Conservation (phyloP, 2,329 filamentous ascomycete species). For the Aureobasidium pullulans region DNA sequence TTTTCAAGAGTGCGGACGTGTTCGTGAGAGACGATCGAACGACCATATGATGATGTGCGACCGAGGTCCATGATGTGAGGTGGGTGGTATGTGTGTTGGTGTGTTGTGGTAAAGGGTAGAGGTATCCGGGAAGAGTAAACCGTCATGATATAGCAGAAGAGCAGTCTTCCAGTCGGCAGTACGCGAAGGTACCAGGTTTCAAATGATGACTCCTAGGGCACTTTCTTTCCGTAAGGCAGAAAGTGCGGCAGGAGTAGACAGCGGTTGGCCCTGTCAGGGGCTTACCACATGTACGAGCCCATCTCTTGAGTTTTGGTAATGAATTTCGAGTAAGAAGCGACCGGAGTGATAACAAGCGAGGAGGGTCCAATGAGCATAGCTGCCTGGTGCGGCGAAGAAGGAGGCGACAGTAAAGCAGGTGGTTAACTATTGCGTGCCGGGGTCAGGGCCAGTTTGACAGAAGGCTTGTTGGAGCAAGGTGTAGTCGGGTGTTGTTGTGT, state of each 20-base stretch:
- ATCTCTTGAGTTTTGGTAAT: conserved; percentile 8
- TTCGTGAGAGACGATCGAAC: conserved; percentile 1
- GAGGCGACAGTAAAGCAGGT: neutral
- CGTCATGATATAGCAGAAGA: conserved; percentile 11
- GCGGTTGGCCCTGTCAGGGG: conserved; percentile 11
- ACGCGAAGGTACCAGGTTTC: conserved; percentile 4
- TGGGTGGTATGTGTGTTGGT: neutral
- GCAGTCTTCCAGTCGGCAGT: conserved; percentile 14
- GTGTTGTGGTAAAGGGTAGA: conserved; percentile 14
- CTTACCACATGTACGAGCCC: conserved; percentile 15
- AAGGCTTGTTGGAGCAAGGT: neutral
- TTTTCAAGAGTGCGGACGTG: neutral
- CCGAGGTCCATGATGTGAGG: conserved; percentile 3
- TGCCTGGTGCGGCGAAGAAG: neutral
- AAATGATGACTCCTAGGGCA: conserved; percentile 8
- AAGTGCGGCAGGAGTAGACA: conserved; percentile 9
- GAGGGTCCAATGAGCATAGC: conserved; percentile 9
- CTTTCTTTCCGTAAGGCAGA: conserved; percentile 5
- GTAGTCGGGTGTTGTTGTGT: neutral
- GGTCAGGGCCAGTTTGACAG: neutral
- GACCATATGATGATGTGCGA: neutral
- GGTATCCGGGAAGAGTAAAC: conserved; percentile 16
- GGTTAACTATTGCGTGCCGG: neutral
- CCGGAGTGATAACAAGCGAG: conserved; percentile 11
- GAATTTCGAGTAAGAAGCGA: conserved; percentile 12